phyloP scores from a whole-genome alignment of 768 basidiomycete species.

The Amanita pseudoporphyria region DNA sequence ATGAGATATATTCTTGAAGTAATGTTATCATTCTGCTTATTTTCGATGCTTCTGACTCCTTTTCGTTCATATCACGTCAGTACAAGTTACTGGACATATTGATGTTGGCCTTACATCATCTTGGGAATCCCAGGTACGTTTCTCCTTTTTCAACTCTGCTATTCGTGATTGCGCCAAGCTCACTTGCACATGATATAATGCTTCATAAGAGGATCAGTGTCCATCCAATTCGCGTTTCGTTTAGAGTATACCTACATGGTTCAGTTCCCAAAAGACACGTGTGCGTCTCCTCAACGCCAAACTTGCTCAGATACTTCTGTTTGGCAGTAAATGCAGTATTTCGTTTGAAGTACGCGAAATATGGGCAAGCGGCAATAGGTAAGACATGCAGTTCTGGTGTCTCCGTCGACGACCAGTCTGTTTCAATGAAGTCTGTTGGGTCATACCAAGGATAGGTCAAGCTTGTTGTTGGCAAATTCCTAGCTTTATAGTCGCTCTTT shows the following conservation, averaged over 20 bases:
- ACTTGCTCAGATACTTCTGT: constrained; percentile 53
- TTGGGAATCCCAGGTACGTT: not conserved
- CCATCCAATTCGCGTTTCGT: not conserved
- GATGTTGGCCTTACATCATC: not conserved
- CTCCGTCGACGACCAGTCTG: constrained; percentile 48
- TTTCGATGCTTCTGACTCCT: not conserved
- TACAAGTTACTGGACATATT: not conserved
- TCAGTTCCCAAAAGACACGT: constrained; percentile 69
- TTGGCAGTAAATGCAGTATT: constrained; percentile 32
- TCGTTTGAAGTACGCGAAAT: constrained; percentile 73
- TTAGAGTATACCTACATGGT: constrained; percentile 37
- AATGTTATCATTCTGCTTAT: constrained; percentile 41
- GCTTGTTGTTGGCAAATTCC: constrained; percentile 33
- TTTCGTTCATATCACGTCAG: not conserved
- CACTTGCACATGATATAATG: constrained; percentile 3
- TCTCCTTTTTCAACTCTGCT: not conserved
- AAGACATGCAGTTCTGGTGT: constrained; percentile 59
- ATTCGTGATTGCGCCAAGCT: constrained; percentile 3
- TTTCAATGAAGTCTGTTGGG: constrained; percentile 74
- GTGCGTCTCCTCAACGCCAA: constrained; percentile 81
- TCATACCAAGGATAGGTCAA: constrained; percentile 61
- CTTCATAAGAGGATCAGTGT: not conserved
- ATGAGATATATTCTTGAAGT: constrained; percentile 50
- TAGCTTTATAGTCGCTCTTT: constrained; percentile 38
- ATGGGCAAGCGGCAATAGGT: constrained; percentile 69